Percentiles rank a stretch among this genome's conserved stretches.
These are phyloP conservation scores for Pyrus betulifolia DNA, from an alignment of 306 rosid species.

Conservation along the genomic window DNA sequence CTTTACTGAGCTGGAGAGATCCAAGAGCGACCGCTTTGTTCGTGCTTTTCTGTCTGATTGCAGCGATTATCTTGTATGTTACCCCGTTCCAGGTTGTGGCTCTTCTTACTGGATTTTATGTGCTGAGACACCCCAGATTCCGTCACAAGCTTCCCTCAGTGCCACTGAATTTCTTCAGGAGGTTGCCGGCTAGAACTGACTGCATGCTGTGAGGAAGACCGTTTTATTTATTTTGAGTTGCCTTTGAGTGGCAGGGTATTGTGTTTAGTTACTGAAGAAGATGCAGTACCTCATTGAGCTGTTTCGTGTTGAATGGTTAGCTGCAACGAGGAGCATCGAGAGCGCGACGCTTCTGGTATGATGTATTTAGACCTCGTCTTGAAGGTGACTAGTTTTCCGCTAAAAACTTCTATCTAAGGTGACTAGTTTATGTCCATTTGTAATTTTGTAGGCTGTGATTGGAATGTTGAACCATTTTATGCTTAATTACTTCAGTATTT, in stretches of 20 bases:
- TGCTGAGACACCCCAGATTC: slow-evolving; percentile 90
- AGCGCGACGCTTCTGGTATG: background rate
- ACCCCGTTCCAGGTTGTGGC: slow-evolving; percentile 97
- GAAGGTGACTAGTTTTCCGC: slow-evolving; percentile 32
- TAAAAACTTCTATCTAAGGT: slow-evolving; percentile 22
- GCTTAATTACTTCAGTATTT: slow-evolving; percentile 17
- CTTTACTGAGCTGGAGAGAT: slow-evolving; percentile 96
- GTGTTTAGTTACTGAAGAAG: slow-evolving; percentile 18
- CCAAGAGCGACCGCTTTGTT: slow-evolving; percentile 91
- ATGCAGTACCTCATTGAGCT: slow-evolving; percentile 24
- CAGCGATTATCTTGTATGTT: slow-evolving; percentile 83
- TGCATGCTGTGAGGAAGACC: slow-evolving; percentile 69
- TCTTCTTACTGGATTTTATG: slow-evolving; percentile 71
- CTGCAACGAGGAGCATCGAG: slow-evolving; percentile 5
- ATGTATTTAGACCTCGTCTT: slow-evolving; percentile 25
- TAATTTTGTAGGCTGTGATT: slow-evolving; percentile 62
- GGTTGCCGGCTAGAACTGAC: slow-evolving; percentile 93
- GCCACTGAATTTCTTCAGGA: slow-evolving; percentile 93
- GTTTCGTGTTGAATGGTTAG: slow-evolving; percentile 24
- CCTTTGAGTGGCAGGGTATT: background rate
- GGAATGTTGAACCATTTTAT: slow-evolving; percentile 27
- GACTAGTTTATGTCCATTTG: slow-evolving; percentile 24
- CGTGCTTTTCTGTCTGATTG: slow-evolving; percentile 81
- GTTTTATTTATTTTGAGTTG: slow-evolving; percentile 5
- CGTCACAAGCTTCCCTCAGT: slow-evolving; percentile 96